Evolutionary conservation across 768 basidiomycete genomes (phyloP).

Genomic region (Trametes elegans): DNA sequence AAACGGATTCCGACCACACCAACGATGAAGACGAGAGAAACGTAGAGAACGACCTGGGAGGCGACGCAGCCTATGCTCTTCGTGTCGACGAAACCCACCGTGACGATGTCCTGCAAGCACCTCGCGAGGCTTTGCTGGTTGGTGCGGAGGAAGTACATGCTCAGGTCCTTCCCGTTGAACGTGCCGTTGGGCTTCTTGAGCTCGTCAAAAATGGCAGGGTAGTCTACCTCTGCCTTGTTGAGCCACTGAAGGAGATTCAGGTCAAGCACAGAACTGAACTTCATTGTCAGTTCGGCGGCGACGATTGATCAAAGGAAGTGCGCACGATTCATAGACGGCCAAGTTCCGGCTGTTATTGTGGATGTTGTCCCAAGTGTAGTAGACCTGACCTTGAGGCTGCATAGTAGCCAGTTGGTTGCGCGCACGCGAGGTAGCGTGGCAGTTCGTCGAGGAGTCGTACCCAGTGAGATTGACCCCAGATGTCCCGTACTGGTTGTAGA

Average conservation of each 20-base stretch:
- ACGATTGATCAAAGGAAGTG: constrained; percentile 20
- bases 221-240: constrained; percentile 72
- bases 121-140: constrained; percentile 65
- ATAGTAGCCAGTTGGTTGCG: constrained; percentile 50
- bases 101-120: constrained; percentile 84
- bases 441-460: constrained; percentile 64
- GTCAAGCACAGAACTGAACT: constrained; percentile 78
- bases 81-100: constrained; percentile 93
- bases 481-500: constrained; percentile 71
- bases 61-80: constrained; percentile 95
- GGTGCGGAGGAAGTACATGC: constrained; percentile 78
- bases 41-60: constrained; percentile 89
- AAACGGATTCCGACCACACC: constrained; percentile 96
- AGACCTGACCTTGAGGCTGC: constrained; percentile 77
- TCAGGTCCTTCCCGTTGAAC: constrained; percentile 81
- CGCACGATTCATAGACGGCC: constrained; percentile 93
- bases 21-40: constrained; percentile 95
- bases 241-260: constrained; percentile 85
- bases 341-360: constrained; percentile 67
- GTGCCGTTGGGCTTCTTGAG: constrained; percentile 68
- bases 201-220: constrained; percentile 79
- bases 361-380: constrained; percentile 91
- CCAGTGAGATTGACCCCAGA: constrained; percentile 62
- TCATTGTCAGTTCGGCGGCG: neutral
- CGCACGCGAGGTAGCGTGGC: constrained; percentile 63